Conservation (phyloP, 2,329 filamentous ascomycete genomes). For the Neonectria hederae region DNA sequence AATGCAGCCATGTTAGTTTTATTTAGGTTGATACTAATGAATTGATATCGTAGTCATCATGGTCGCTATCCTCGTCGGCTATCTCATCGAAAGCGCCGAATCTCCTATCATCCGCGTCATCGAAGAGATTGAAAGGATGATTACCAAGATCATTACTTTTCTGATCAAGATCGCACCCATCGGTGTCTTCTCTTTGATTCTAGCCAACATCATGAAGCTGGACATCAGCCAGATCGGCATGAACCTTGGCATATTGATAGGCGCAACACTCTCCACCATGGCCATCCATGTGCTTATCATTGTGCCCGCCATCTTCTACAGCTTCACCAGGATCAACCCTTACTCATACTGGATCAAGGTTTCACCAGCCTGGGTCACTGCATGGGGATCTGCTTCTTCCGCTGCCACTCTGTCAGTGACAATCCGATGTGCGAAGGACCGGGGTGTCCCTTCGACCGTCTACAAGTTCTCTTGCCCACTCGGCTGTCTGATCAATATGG, state of each 20-base stretch:
- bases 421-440: slow-evolving; percentile 51
- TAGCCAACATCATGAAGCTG: slow-evolving; percentile 61
- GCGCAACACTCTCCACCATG: slow-evolving; percentile 57
- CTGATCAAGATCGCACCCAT: slow-evolving; percentile 60
- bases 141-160: slow-evolving; percentile 56
- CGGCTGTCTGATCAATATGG: slow-evolving; percentile 62
- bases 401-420: slow-evolving; percentile 63
- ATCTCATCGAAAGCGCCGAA: slow-evolving; percentile 50
- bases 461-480: slow-evolving; percentile 58
- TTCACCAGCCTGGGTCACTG: slow-evolving; percentile 62
- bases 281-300: slow-evolving; percentile 57
- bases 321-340: slow-evolving; percentile 55
- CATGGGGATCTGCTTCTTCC: slow-evolving; percentile 63
- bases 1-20: neutral
- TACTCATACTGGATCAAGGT: slow-evolving; percentile 58
- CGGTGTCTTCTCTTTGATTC: slow-evolving; percentile 63
- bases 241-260: slow-evolving; percentile 62
- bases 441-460: slow-evolving; percentile 54
- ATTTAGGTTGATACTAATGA: neutral
- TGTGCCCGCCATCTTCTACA: slow-evolving; percentile 55
- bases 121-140: slow-evolving; percentile 58
- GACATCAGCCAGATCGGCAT: slow-evolving; percentile 57
- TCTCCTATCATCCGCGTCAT: slow-evolving; percentile 54
- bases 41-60: slow-evolving; percentile 51
- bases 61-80: slow-evolving; percentile 56